phyloP scores from a whole-genome alignment of 1,139 yeast genomes.

The Casaregolazyma lundiana region DNA sequence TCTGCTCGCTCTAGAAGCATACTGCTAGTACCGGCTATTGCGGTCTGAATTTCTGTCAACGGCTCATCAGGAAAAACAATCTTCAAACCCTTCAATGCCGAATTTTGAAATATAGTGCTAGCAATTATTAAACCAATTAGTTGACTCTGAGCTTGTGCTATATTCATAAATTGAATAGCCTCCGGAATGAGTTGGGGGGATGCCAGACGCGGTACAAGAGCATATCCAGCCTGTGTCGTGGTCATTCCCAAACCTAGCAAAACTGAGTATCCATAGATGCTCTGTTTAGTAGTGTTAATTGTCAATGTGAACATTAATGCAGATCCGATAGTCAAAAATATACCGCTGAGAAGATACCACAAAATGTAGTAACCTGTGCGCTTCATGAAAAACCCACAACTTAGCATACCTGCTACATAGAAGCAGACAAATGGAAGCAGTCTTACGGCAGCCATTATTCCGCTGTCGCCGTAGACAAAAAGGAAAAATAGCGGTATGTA shows the following conservation, averaged over 20 bases:
- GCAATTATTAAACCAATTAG: no score
- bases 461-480: slow-evolving; percentile 42
- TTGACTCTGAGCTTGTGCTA: no score
- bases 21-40: no score
- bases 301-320: slow-evolving; percentile 46
- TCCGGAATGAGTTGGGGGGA: no score
- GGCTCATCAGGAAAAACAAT: no score
- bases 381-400: slow-evolving; percentile 43
- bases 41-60: no score
- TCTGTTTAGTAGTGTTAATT: slow-evolving; percentile 35
- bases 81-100: no score
- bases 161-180: no score
- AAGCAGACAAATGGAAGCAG: slow-evolving; percentile 50
- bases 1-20: no score
- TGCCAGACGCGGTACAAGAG: no score
- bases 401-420: slow-evolving; percentile 43
- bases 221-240: no score
- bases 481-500: slow-evolving; percentile 53
- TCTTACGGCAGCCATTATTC: slow-evolving; percentile 54
- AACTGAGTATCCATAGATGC: slow-evolving; percentile 49
- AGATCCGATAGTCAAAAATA: slow-evolving; percentile 28
- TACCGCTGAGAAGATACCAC: neutral
- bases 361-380: slow-evolving; percentile 36
- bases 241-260: slow-evolving; percentile 41
- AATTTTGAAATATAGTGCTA: no score